Evolutionary conservation across 164 flowering plant species (phyloP), one percentile per base, ranked within the genome.

Genomic region (Pachysandra terminalis): DNA sequence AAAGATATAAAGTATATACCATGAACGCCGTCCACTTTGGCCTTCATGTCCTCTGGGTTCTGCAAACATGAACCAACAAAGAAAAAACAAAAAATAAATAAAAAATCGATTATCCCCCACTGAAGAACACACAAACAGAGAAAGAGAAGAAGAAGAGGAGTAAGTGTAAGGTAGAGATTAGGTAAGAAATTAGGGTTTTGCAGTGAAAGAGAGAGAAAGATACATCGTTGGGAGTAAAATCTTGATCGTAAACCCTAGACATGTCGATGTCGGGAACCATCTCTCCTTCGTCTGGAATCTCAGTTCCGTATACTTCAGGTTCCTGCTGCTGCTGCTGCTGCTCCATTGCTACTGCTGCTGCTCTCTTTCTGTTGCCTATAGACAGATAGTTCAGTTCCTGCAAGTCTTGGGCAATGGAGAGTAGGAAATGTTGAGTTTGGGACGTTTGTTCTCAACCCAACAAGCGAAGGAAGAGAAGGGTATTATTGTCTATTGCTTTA

Each of bases 261-360:
- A 72, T 69, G n/a, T 80, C 85, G 15, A 71, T 49, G 27, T 86
- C 86, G 27, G 81, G 78, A 19, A 83, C 85, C 82, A 81, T 78
- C 59, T 79, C 80, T 16, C 67, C 82, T 63, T 84, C 90, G 24
- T 82, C 85, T 16, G 84, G 88, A 58, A 83, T 76, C 8, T 80
- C 85, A 12, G 80, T 82, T n/a, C 83, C 87, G 75, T 83, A 83
- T 9, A 78, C 85, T 57, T 81, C 86, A 77, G 82, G 82, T 51
- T 81, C 85, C 59, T 79, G 83, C 61, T 79, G 84, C 16, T 82
- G 79, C 27, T 74, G 72, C 41, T 67, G 67, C 13, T 76, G 57
- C 60, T 79, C 71, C 67, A 32, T 32, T 32, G 37, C 37, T 32
- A 7, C 37, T 32, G 37, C 37, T 32, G 37, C n/a, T n/a, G n/a